phyloP scores from a whole-genome alignment of 129 eudicot genomes.

The Flaveria ramosissima region DNA sequence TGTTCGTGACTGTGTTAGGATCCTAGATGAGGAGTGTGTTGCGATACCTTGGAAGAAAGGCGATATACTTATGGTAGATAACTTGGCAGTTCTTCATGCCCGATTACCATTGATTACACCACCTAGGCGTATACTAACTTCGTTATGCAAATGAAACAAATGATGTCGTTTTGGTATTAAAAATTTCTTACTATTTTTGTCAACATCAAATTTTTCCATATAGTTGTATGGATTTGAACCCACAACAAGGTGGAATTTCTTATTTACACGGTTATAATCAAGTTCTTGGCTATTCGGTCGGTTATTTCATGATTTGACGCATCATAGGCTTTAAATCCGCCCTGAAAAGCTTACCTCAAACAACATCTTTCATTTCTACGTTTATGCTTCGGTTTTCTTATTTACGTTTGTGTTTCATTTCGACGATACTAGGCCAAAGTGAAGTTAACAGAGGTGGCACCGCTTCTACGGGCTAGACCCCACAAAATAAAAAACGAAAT shows the following conservation, averaged over 20 bases:
- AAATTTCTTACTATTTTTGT: too few species aligned
- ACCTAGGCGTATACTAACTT: slow-evolving; percentile 31
- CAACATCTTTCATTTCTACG: too few species aligned
- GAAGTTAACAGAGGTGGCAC: not conserved
- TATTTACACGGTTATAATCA: not conserved
- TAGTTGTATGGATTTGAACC: too few species aligned
- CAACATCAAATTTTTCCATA: too few species aligned
- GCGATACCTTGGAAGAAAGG: slow-evolving; percentile 35
- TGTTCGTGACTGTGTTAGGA: slow-evolving; percentile 22
- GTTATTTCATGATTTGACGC: not conserved
- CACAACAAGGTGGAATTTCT: not conserved
- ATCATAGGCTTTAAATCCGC: too few species aligned
- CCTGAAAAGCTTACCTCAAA: too few species aligned
- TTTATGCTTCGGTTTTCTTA: too few species aligned
- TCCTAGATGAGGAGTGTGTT: slow-evolving; percentile 28
- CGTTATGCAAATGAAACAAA: slow-evolving; percentile 23
- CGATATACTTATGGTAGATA: slow-evolving; percentile 25
- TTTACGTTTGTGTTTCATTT: not conserved
- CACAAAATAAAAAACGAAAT: not conserved
- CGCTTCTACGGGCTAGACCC: not conserved
- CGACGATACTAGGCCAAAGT: not conserved
- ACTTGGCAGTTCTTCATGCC: slow-evolving; percentile 33
- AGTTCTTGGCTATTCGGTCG: not conserved
- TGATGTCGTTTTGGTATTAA: not conserved
- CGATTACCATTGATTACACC: slow-evolving; percentile 21